These are phyloP conservation scores for Phylloporus arenicola DNA, from an alignment of 768 basidiomycete genomes.

Conservation along the genomic window DNA sequence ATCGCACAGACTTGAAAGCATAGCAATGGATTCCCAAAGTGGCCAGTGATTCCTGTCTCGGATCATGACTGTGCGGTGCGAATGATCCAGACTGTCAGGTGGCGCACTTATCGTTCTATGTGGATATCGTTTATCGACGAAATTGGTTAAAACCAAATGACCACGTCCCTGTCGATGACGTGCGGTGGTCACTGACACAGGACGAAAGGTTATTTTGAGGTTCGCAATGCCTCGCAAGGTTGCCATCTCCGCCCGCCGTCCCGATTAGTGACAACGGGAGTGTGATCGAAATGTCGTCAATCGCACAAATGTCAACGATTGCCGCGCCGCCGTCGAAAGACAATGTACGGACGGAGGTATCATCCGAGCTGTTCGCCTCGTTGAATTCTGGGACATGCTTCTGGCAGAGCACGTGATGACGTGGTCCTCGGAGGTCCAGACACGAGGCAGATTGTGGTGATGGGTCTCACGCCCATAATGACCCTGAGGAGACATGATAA, in stretches of 20 bases:
- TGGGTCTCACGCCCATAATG: constrained; percentile 24
- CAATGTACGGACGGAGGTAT: background rate
- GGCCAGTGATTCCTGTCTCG: background rate
- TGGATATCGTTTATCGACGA: background rate
- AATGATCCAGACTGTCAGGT: background rate
- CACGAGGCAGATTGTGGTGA: constrained; percentile 27
- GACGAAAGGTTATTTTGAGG: background rate
- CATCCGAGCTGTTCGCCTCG: background rate
- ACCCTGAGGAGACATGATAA: constrained; percentile 16
- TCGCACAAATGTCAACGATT: background rate
- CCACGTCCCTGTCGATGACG: constrained; percentile 1
- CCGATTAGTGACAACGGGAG: constrained; percentile 1
- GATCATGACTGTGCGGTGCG: constrained; percentile 1
- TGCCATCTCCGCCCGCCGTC: background rate
- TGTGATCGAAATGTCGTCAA: background rate
- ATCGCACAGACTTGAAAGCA: too few relatives aligned
- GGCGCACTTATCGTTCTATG: background rate
- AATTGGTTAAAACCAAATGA: background rate
- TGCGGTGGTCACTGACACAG: background rate
- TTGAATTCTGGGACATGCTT: constrained; percentile 16
- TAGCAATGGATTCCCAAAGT: background rate
- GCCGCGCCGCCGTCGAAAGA: background rate
- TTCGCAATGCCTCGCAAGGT: background rate
- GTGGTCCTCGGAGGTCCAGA: constrained; percentile 29
- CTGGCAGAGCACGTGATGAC: background rate